Evolutionary conservation across 257 asterid genomes (phyloP), one percentile per base, ranked within the genome.

Genomic region (Scutellaria barbata): DNA sequence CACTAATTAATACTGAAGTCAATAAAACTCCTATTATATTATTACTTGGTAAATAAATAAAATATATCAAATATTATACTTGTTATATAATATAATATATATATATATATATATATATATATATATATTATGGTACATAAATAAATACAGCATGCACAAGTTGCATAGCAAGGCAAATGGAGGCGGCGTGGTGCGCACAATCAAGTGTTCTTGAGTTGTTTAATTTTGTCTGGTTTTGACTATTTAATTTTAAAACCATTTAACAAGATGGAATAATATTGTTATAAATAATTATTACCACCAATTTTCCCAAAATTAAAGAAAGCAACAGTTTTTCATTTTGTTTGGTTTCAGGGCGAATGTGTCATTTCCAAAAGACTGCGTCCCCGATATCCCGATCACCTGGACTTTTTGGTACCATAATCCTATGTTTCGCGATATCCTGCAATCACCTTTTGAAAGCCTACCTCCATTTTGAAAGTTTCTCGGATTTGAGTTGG

Each of bases 141-240:
- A 48, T n/a, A 42, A 42, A 22, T 20, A 22, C 30, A 71, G 51
- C 17, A 60, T 16, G 54, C 50, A 61, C 46, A 72, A 56, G 43
- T 41, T 68, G 81, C 71, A 63, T 77, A 57, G 77, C 33, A 22
- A 59, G 62, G 76, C 69, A 71, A 59, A 71, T 72, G 70, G 62
- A 82, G 75, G 65, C 62, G 69, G 69, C 76, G 71, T 66, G 78
- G 89, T 80, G 82, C 77, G 76, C 46, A 50, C 63, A 56, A 45
- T 73, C 80, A 77, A 64, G 81, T 59, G 74, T 71, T 72, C 51
- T 25, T 81, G 74, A 84, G 75, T 69, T 70, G 80, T 79, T 50
- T 39, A 18, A 4, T 59, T 68, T 73, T 75, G 77, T 68, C 71
- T 7, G 3, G 17, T 39, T 74, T 30, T 30, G 35, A 30, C 35